Conservation (phyloP, 2,329 filamentous ascomycete genomes). For the Sphaerulina vaccinii region DNA sequence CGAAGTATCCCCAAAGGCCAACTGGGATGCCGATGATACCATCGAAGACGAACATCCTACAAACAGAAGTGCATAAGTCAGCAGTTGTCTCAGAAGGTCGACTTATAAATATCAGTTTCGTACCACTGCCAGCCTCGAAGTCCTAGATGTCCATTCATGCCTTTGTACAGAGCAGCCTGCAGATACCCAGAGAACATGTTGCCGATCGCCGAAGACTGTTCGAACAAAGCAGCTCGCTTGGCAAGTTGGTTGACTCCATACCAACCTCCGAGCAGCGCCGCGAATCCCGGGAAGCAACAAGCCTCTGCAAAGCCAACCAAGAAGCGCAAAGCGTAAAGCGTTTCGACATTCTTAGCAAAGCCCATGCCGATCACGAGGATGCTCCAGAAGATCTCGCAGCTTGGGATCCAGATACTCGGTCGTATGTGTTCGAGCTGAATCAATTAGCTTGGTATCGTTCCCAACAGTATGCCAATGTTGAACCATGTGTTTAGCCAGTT, state of each 20-base stretch:
- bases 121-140: slow-evolving; percentile 50
- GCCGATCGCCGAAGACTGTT: slow-evolving; percentile 47
- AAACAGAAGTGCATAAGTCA: too few species aligned
- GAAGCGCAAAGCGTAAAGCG: slow-evolving; percentile 9
- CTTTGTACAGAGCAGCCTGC: slow-evolving; percentile 53
- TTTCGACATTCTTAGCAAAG: slow-evolving; percentile 18
- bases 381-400: slow-evolving; percentile 50
- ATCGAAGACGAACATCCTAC: slow-evolving; percentile 53
- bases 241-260: slow-evolving; percentile 12
- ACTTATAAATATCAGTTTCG: slow-evolving; percentile 39
- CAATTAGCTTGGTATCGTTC: slow-evolving; percentile 30
- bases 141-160: slow-evolving; percentile 43
- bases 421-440: slow-evolving; percentile 48
- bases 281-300: slow-evolving; percentile 11
- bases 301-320: slow-evolving; percentile 11
- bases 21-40: slow-evolving; percentile 55
- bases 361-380: slow-evolving; percentile 28
- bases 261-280: slow-evolving; percentile 15
- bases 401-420: slow-evolving; percentile 50
- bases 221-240: slow-evolving; percentile 54
- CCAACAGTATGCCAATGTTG: slow-evolving; percentile 19
- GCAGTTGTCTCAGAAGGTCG: slow-evolving; percentile 27
- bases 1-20: slow-evolving; percentile 51
- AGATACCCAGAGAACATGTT: slow-evolving; percentile 54
- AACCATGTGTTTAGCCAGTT: slow-evolving; percentile 21